These are phyloP conservation scores for Moesziomyces sp. DNA, from an alignment of 1,284 basidiomycete species.

Conservation along the genomic window DNA sequence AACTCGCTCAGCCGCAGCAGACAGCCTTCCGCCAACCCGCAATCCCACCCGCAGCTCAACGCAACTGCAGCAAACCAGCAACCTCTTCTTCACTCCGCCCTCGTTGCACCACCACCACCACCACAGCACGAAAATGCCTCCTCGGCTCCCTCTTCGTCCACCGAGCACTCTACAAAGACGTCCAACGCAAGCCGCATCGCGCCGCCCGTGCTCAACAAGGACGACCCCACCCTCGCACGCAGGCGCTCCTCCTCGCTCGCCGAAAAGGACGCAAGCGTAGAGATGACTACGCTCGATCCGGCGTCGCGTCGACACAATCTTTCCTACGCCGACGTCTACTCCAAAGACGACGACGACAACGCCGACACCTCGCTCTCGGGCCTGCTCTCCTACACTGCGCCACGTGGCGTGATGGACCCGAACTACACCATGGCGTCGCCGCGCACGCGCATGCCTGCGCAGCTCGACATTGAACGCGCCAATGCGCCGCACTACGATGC, in stretches of 20 bases:
- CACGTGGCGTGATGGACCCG: conserved; percentile 19
- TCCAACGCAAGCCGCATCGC: conserved; percentile 21
- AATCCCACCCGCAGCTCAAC: conserved; percentile 6
- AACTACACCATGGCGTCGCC: conserved; percentile 32
- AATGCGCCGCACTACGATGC: conserved; percentile 15
- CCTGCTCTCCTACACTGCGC: conserved; percentile 12
- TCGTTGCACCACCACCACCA: neutral
- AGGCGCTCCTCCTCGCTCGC: conserved; percentile 35
- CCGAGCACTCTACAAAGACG: conserved; percentile 22
- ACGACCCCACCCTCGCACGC: conserved; percentile 16
- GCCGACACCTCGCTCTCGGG: conserved; percentile 19
- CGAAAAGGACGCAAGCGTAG: conserved; percentile 33
- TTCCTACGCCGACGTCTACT: conserved; percentile 1
- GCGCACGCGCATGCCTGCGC: conserved; percentile 12
- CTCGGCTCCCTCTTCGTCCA: conserved; percentile 22
- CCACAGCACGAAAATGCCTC: neutral
- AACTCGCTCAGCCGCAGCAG: conserved; percentile 22
- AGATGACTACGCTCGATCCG: conserved; percentile 22
- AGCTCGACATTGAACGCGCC: conserved; percentile 28
- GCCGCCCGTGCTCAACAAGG: conserved; percentile 34
- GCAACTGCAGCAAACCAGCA: neutral
- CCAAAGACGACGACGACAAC: neutral
- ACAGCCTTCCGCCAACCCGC: conserved; percentile 5
- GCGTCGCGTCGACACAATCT: conserved; percentile 5
- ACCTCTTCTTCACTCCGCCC: neutral